Evolutionary conservation across 208 protist species (phyloP).

Genomic region (Acanthamoeba divionensis): DNA sequence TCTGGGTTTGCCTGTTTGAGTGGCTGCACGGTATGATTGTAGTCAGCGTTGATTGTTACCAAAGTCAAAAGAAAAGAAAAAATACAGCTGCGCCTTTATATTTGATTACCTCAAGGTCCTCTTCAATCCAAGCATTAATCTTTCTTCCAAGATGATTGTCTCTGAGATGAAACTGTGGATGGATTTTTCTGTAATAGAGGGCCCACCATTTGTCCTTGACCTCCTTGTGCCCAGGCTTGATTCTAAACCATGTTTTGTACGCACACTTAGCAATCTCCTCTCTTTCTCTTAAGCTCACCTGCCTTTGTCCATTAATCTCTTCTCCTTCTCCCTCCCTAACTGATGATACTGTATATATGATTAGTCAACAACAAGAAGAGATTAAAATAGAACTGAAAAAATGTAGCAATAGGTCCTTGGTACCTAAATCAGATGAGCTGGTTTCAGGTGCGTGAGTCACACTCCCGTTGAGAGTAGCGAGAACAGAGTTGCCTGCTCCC

Average conservation of each 20-base stretch:
- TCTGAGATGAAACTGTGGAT: slow-evolving; percentile 61
- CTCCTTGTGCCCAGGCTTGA: slow-evolving; percentile 65
- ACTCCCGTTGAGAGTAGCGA: too few species aligned
- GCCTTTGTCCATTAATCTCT: not conserved
- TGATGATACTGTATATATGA: not conserved
- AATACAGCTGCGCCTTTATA: too few species aligned
- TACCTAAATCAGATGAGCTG: too few species aligned
- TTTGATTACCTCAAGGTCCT: slow-evolving; percentile 55
- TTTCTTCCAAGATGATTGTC: slow-evolving; percentile 65
- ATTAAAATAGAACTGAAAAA: too few species aligned
- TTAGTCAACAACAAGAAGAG: too few species aligned
- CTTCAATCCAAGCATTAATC: slow-evolving; percentile 68
- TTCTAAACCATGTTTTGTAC: slow-evolving; percentile 62
- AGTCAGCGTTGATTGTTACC: too few species aligned
- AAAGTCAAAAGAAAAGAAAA: too few species aligned
- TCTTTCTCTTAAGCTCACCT: slow-evolving; percentile 22
- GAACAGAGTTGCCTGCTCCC: too few species aligned
- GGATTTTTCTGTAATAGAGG: slow-evolving; percentile 63
- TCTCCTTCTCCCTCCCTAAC: not conserved
- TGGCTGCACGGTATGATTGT: not conserved
- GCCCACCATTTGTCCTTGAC: slow-evolving; percentile 70
- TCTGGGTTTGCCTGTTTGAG: not conserved
- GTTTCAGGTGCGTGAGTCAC: too few species aligned
- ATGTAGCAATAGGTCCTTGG: too few species aligned
- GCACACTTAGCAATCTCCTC: slow-evolving; percentile 60